Conservation (phyloP, 768 basidiomycete genomes). For the Strobilomyces dryophilus region DNA sequence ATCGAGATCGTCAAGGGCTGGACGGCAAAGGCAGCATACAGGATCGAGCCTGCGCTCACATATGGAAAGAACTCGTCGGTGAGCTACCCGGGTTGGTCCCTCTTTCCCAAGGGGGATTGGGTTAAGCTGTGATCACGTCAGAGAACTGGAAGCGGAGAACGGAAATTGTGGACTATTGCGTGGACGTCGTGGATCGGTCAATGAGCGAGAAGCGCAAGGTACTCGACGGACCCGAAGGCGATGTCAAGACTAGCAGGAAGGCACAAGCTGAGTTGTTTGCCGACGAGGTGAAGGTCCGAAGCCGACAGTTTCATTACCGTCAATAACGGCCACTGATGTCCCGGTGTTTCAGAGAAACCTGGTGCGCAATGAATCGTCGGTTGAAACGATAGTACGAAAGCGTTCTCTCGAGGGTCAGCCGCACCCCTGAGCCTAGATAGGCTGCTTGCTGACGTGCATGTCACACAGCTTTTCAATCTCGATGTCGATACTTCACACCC, state of each 20-base stretch:
- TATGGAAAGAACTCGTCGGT: constrained; percentile 82
- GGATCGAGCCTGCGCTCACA: constrained; percentile 67
- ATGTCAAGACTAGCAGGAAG: constrained; percentile 44
- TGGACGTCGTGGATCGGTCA: constrained; percentile 61
- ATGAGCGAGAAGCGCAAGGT: constrained; percentile 50
- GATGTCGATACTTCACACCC: constrained; percentile 76
- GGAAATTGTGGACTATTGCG: constrained; percentile 74
- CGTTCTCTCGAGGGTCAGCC: constrained; percentile 66
- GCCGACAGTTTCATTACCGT: constrained; percentile 25
- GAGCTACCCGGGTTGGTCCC: constrained; percentile 27
- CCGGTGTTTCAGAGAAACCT: constrained; percentile 54
- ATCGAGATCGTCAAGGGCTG: constrained; percentile 54
- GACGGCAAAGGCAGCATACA: constrained; percentile 51
- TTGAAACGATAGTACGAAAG: constrained; percentile 68
- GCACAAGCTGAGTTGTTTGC: constrained; percentile 55
- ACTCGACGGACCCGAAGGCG: constrained; percentile 40
- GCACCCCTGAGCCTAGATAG: constrained; percentile 13
- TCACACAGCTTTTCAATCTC: constrained; percentile 64
- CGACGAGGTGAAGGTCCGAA: constrained; percentile 67
- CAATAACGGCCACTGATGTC: constrained; percentile 26
- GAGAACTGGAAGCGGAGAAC: constrained; percentile 71
- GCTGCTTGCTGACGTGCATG: constrained; percentile 17
- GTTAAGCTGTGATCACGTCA: constrained; percentile 25
- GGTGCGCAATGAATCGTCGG: constrained; percentile 67
- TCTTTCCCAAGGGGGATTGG: constrained; percentile 14